Percentiles rank a stretch among this genome's conserved stretches.
phyloP scores from a whole-genome alignment of 192 early-diverging fungal genomes.

The Funneliformis geosporum region DNA sequence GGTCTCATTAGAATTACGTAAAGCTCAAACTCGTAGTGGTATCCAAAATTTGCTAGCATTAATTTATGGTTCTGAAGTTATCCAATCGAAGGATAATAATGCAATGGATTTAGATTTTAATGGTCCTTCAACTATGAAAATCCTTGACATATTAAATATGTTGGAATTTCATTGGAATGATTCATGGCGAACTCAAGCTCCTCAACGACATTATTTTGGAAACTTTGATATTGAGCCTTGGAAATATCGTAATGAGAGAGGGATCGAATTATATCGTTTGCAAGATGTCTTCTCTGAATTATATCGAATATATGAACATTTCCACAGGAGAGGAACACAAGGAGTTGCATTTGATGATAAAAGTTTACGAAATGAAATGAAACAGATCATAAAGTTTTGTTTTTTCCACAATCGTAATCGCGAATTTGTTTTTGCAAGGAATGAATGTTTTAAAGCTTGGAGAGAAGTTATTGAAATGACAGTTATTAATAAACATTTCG shows the following conservation, averaged over 20 bases:
- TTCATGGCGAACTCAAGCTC: conserved; percentile 35
- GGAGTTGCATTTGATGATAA: conserved; percentile 46
- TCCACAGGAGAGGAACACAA: conserved; percentile 50
- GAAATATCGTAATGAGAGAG: conserved; percentile 54
- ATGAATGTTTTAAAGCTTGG: conserved; percentile 79
- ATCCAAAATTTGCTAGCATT: conserved; percentile 50
- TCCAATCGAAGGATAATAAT: conserved; percentile 42
- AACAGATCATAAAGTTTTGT: conserved; percentile 60
- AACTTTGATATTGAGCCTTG: conserved; percentile 53
- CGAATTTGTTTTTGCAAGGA: conserved; percentile 68
- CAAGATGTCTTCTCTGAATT: conserved; percentile 65
- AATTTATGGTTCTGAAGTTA: conserved; percentile 38
- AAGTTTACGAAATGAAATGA: conserved; percentile 57
- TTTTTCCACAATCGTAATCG: conserved; percentile 73
- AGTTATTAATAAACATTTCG: conserved; percentile 65
- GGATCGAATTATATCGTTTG: conserved; percentile 69
- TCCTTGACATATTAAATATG: conserved; percentile 71
- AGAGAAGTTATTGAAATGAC: conserved; percentile 75
- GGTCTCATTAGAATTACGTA: conserved; percentile 86
- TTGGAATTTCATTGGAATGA: conserved; percentile 64
- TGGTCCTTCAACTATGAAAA: conserved; percentile 49
- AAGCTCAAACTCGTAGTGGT: conserved; percentile 39
- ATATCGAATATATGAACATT: conserved; percentile 42
- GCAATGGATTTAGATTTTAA: conserved; percentile 39
- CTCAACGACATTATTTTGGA: conserved; percentile 44